Percentiles rank a stretch among this genome's conserved stretches.
Conservation (phyloP, 208 protist genomes). For the Leishmania braziliensis region DNA sequence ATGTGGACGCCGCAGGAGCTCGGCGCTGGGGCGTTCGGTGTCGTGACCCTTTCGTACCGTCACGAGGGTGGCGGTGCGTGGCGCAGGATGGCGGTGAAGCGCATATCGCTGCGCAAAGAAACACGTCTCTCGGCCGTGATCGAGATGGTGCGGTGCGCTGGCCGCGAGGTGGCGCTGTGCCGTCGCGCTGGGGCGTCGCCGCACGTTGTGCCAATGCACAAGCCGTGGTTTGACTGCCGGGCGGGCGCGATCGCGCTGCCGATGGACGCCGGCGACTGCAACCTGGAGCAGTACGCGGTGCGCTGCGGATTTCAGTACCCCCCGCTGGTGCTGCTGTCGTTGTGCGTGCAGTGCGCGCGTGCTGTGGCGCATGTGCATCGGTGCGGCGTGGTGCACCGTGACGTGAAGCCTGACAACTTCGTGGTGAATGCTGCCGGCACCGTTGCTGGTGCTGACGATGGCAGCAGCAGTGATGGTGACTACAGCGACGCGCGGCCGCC, state of each 20-base stretch:
- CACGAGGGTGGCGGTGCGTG: not conserved
- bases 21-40: conserved; percentile 12
- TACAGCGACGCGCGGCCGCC: conserved; percentile 2
- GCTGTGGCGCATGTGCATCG: conserved; percentile 95
- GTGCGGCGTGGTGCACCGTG: conserved; percentile 96
- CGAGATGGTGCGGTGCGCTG: not conserved
- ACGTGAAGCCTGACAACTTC: conserved; percentile 99
- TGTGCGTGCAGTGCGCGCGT: conserved; percentile 14
- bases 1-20: not conserved
- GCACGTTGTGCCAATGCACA: conserved; percentile 7
- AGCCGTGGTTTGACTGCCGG: conserved; percentile 15
- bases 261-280: conserved; percentile 21
- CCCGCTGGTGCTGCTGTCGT: conserved; percentile 15
- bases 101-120: conserved; percentile 1
- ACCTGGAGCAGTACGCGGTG: conserved; percentile 11
- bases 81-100: conserved; percentile 11
- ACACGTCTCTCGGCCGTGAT: not conserved
- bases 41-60: conserved; percentile 12
- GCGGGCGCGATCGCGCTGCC: conserved; percentile 1
- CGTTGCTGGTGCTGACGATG: not conserved
- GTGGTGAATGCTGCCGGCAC: conserved; percentile 91
- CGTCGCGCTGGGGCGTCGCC: not conserved
- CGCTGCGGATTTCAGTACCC: not conserved
- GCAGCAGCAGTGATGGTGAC: not conserved
- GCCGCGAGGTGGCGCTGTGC: conserved; percentile 11